Evolutionary conservation across 2,329 filamentous ascomycete species (phyloP).

Genomic region (Cladorrhinum sp.): DNA sequence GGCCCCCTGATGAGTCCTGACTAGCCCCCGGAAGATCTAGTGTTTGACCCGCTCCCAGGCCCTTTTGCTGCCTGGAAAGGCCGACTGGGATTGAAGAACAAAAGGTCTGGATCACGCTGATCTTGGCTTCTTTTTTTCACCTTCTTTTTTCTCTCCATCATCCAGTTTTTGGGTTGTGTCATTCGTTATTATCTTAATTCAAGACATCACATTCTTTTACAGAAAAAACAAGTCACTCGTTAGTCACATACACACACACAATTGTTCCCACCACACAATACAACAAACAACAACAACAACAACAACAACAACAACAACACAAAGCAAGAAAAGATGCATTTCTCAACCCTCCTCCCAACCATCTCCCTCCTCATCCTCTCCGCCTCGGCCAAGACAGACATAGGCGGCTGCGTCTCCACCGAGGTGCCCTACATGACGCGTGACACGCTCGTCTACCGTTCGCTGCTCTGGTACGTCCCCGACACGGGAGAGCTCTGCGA

Average conservation of each 20-base stretch:
- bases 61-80: neutral
- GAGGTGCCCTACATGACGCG: slow-evolving; percentile 35
- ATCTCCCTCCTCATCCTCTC: slow-evolving; percentile 10
- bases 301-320: neutral
- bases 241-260: neutral
- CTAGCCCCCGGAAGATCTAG: neutral
- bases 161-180: neutral
- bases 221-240: neutral
- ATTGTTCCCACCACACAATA: slow-evolving; percentile 1
- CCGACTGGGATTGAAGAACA: neutral
- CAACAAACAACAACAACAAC: neutral
- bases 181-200: neutral
- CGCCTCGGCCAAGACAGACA: slow-evolving; percentile 42
- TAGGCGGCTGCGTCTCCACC: slow-evolving; percentile 44
- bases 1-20: neutral
- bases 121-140: neutral
- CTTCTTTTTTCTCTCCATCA: neutral
- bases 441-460: slow-evolving; percentile 36
- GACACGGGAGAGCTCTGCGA: slow-evolving; percentile 63
- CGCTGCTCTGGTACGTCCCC: slow-evolving; percentile 58
- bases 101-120: neutral
- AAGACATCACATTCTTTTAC: slow-evolving; percentile 2
- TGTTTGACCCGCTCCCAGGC: neutral
- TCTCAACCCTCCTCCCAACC: neutral
- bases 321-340: slow-evolving; percentile 6